Conservation (phyloP, 306 rosid species). For the Glycine tomentella region DNA sequence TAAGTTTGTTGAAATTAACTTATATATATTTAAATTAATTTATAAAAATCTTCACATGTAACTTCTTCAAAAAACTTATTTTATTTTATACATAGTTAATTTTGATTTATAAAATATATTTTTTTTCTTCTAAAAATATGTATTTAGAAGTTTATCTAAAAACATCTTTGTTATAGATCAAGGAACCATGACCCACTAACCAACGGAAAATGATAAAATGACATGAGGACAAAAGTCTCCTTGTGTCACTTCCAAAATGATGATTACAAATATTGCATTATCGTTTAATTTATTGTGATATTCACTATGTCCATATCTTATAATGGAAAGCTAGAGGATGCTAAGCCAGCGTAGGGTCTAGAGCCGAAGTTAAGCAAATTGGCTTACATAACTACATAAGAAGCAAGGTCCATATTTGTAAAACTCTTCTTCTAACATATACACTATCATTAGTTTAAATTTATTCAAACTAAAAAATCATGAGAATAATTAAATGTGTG, state of each 20-base stretch:
- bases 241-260: neutral
- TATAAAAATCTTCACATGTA: neutral
- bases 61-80: neutral
- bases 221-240: neutral
- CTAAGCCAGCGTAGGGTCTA: neutral
- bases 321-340: constrained; percentile 18
- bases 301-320: neutral
- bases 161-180: neutral
- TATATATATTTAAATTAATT: no score
- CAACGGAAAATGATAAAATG: constrained; percentile 3
- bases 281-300: neutral
- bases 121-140: neutral
- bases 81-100: neutral
- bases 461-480: no score
- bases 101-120: neutral
- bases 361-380: neutral
- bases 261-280: neutral
- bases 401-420: constrained; percentile 34
- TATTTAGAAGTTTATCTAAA: neutral
- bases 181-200: neutral
- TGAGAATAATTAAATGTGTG: no score
- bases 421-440: neutral
- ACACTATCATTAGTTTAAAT: no score
- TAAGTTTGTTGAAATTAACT: no score
- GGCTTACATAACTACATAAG: neutral